Percentiles rank a stretch among this genome's conserved stretches.
phyloP scores from a whole-genome alignment of 495 filamentous ascomycete genomes.

The Cercophora sp. region DNA sequence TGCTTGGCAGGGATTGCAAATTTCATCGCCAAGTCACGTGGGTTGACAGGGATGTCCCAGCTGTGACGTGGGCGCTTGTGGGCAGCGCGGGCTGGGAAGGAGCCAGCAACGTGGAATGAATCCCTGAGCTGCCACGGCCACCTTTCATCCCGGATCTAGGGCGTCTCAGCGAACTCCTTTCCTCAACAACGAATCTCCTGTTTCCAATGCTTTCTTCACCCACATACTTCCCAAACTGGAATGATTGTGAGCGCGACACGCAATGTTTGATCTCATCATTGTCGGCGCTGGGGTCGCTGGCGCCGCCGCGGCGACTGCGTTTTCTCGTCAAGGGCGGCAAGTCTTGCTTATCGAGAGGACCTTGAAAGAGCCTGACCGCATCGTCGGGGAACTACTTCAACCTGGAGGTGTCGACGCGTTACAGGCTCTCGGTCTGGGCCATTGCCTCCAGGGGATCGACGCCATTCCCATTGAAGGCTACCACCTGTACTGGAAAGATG shows the following conservation, averaged over 20 bases:
- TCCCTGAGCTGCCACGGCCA: too few species aligned
- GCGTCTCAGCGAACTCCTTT: too few species aligned
- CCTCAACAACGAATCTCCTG: too few species aligned
- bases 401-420: conserved; percentile 75
- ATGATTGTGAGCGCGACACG: background rate
- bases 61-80: too few species aligned
- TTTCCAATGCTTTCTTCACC: too few species aligned
- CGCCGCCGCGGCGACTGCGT: conserved; percentile 65
- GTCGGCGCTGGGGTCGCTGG: conserved; percentile 76
- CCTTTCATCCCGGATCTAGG: too few species aligned
- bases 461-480: conserved; percentile 69
- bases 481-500: conserved; percentile 66
- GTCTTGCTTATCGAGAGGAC: conserved; percentile 71
- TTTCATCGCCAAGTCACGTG: too few species aligned
- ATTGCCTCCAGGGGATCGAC: conserved; percentile 77
- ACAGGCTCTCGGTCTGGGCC: conserved; percentile 60
- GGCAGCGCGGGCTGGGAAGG: too few species aligned
- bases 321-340: conserved; percentile 68
- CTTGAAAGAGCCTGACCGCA: conserved; percentile 80
- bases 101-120: too few species aligned
- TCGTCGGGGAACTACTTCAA: conserved; percentile 81
- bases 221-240: background rate
- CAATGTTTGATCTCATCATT: conserved; percentile 58
- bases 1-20: too few species aligned
- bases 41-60: too few species aligned